A percentile compares a stretch with the other conserved stretches of the same genome.
Evolutionary conservation across 2,329 filamentous ascomycete species (phyloP).

Genomic region (Aspergillus japonicus): DNA sequence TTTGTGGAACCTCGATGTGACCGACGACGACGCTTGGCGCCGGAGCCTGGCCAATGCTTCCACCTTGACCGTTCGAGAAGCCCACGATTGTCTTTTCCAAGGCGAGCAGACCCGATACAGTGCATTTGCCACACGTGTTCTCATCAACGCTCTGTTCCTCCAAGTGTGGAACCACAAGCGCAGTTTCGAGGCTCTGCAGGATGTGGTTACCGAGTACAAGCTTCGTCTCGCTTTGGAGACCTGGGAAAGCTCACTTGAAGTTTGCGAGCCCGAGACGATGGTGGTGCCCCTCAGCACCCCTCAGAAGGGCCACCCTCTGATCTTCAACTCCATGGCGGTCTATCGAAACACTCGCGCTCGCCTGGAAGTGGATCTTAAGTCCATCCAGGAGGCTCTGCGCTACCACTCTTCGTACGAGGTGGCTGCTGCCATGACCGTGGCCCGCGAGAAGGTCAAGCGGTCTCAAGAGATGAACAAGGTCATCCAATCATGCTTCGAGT

Average conservation of each 20-base stretch:
- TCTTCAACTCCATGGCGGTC: conserved; percentile 97
- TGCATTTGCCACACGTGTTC: conserved; percentile 92
- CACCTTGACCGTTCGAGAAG: conserved; percentile 84
- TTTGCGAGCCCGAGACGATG: conserved; percentile 88
- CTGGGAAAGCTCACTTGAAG: conserved; percentile 95
- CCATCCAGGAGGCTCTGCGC: conserved; percentile 90
- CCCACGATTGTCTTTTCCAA: conserved; percentile 93
- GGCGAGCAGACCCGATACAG: conserved; percentile 89
- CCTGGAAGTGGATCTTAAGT: conserved; percentile 91
- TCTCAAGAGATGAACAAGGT: conserved; percentile 98
- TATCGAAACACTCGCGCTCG: conserved; percentile 91
- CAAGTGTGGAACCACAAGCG: conserved; percentile 99
- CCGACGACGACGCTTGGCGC: conserved; percentile 79
- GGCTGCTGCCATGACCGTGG: conserved; percentile 91
- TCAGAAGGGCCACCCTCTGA: conserved; percentile 91
- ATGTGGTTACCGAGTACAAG: conserved; percentile 98
- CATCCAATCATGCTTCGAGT: conserved; percentile 95
- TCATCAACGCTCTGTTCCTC: conserved; percentile 98
- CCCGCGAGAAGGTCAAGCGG: conserved; percentile 89
- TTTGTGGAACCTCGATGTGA: conserved; percentile 81
- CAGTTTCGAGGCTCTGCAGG: conserved; percentile 93
- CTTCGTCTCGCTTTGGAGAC: conserved; percentile 91
- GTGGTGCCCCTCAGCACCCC: conserved; percentile 88
- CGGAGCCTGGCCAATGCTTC: conserved; percentile 71
- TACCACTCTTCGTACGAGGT: conserved; percentile 98